Percentiles rank a stretch among this genome's conserved stretches.
Evolutionary conservation across 2,329 filamentous ascomycete genomes (phyloP).

Genomic region (Coniochaeta sp.): DNA sequence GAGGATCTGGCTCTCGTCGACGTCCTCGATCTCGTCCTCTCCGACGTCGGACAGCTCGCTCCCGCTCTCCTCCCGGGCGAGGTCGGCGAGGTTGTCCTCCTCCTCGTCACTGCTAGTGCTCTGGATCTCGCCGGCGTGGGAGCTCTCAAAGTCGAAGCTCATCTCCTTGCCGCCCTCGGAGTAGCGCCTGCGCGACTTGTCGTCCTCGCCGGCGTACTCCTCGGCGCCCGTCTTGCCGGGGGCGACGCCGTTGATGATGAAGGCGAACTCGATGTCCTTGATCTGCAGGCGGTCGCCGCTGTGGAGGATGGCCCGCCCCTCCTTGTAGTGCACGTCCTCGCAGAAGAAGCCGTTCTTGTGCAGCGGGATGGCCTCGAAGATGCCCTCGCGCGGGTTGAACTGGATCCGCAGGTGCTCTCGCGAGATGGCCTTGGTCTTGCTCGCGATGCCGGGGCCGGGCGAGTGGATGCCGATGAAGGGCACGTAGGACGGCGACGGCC

Average conservation of each 20-base stretch:
- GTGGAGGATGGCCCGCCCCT: conserved; percentile 48
- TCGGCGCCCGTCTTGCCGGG: conserved; percentile 52
- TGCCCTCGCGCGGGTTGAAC: conserved; percentile 55
- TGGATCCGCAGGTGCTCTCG: conserved; percentile 66
- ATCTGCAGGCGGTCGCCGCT: conserved; percentile 65
- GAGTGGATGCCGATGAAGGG: conserved; percentile 69
- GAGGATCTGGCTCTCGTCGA: conserved; percentile 21
- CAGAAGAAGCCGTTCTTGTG: conserved; percentile 64
- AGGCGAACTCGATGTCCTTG: conserved; percentile 61
- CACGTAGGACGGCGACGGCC: conserved; percentile 53
- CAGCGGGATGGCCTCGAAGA: conserved; percentile 57
- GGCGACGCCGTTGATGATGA: conserved; percentile 60
- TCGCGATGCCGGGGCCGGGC: conserved; percentile 51
- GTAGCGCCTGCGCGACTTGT: conserved; percentile 37
- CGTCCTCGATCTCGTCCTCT: conserved; percentile 19
- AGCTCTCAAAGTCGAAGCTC: conserved; percentile 66
- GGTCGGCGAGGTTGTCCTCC: conserved; percentile 15
- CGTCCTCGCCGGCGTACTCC: conserved; percentile 40
- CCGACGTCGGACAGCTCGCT: conserved; percentile 21
- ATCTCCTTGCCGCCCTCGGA: conserved; percentile 59
- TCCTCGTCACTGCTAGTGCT: conserved; percentile 46
- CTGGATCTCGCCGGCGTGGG: conserved; percentile 47
- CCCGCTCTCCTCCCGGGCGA: conserved; percentile 18
- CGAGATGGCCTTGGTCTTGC: conserved; percentile 65
- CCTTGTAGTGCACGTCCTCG: conserved; percentile 51